Evolutionary conservation across 2,329 filamentous ascomycete genomes (phyloP), one percentile per base, ranked within the genome.

Genomic region (Zalaria sp.): DNA sequence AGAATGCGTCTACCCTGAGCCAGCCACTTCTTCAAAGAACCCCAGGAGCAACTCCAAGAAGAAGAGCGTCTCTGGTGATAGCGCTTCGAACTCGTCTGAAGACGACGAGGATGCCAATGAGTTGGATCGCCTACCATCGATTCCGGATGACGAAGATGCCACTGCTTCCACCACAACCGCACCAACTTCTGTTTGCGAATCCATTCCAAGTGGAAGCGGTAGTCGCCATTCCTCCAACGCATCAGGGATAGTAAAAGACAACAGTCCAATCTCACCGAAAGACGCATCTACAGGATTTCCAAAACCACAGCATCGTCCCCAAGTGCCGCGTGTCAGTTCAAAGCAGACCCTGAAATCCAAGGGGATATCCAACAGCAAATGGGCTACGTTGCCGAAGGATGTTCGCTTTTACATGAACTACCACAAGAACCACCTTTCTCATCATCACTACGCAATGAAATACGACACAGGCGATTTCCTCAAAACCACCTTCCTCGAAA

Each of bases 1-100:
- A 62, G 85, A 93, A 49, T 98, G 91, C 59, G 71, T 83, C 44
- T 98, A 95, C 58, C 89, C 91, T 3, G 85, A 89, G 38, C 68
- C 79, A 27, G 67, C 79, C 36, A 59, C 66, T 26, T 63, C 67
- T 39, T 57, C 66, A 34, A 69, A 67, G 47, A 45, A 54, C 27
- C 54, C 53, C 44, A 64, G 64, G 41, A 65, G 62, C 47, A 61
- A 58, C 32, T 55, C 59, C 48, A 74, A 69, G 49, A 53, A 59
- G 26, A 66, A 65, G 37, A 57, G 62, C 35, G 61, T 61, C 11
- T 62, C 60, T 11, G 61, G 56, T 18, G 68, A 68, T 8, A 67
- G 62, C 49, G 66, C 62, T 10, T 67, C 65, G 44, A 68, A 65
- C 40, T 62, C 62, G n/a, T 73, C 72, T 2, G 68, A 66, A n/a